These are phyloP conservation scores for Paramecium sonneborni DNA, from an alignment of 73 alveolate species.

Conservation along the genomic window DNA sequence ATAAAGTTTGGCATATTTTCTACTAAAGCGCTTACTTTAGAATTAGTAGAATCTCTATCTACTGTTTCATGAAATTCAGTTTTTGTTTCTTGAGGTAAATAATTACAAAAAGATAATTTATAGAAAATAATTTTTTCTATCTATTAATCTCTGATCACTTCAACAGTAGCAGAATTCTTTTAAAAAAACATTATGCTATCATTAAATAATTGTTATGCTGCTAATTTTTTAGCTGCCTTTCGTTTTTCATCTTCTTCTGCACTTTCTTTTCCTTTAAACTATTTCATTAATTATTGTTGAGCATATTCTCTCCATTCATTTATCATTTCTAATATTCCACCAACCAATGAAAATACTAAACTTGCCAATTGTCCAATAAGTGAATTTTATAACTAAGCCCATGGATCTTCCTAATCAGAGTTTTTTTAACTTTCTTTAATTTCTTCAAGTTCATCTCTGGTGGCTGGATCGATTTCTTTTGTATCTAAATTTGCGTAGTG, in stretches of 20 bases:
- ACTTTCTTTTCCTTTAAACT: conserved; percentile 17
- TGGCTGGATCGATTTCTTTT: conserved; percentile 29
- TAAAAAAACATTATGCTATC: conserved; percentile 56
- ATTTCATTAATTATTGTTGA: neutral
- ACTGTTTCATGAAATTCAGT: conserved; percentile 68
- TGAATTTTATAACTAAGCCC: conserved; percentile 47
- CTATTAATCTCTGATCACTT: conserved; percentile 52
- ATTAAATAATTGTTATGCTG: neutral
- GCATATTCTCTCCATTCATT: conserved; percentile 27
- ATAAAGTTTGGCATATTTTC: conserved; percentile 58
- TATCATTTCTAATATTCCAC: conserved; percentile 58
- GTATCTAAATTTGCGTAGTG: conserved; percentile 25
- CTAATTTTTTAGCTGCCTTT: conserved; percentile 30
- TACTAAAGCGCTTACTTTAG: conserved; percentile 63
- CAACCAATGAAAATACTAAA: conserved; percentile 38
- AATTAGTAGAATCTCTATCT: conserved; percentile 71
- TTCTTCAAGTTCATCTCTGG: conserved; percentile 49
- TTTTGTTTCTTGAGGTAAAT: conserved; percentile 63
- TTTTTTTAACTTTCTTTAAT: conserved; percentile 24
- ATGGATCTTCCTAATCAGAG: conserved; percentile 63
- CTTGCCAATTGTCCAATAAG: conserved; percentile 47
- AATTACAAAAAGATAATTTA: conserved; percentile 65
- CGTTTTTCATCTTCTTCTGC: neutral
- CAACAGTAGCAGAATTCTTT: conserved; percentile 69
- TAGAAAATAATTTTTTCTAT: conserved; percentile 64